Conservation (phyloP, 2,329 filamentous ascomycete genomes). For the Lasiodiplodia sp. region DNA sequence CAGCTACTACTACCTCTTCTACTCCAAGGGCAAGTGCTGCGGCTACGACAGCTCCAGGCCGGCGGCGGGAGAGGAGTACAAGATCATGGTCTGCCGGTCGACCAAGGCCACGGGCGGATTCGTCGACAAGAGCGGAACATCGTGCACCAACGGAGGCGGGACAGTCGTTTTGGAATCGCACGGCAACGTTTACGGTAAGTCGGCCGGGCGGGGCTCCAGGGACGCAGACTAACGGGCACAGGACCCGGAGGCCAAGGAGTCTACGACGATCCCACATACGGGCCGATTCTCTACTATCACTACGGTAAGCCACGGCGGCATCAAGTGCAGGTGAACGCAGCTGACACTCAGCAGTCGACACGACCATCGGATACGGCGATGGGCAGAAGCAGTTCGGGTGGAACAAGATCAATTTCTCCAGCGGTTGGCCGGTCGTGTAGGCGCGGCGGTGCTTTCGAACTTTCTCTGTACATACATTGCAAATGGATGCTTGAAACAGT, state of each 20-base stretch:
- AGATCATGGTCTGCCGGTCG: slow-evolving; percentile 70
- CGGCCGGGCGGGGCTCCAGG: not conserved
- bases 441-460: not conserved
- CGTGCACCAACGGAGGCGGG: slow-evolving; percentile 65
- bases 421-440: slow-evolving; percentile 57
- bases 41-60: slow-evolving; percentile 61
- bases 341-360: slow-evolving; percentile 50
- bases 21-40: slow-evolving; percentile 68
- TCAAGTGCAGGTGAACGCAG: not conserved
- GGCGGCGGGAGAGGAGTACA: slow-evolving; percentile 67
- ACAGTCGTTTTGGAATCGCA: slow-evolving; percentile 68
- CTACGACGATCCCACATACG: slow-evolving; percentile 57
- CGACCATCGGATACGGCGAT: slow-evolving; percentile 60
- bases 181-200: slow-evolving; percentile 63
- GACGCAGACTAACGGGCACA: not conserved
- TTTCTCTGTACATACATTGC: slow-evolving; percentile 19
- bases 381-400: slow-evolving; percentile 60
- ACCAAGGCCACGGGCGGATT: slow-evolving; percentile 61
- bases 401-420: slow-evolving; percentile 59
- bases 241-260: slow-evolving; percentile 69
- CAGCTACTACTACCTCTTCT: slow-evolving; percentile 71
- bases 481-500: not conserved
- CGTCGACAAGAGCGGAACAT: slow-evolving; percentile 60
- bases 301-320: slow-evolving; percentile 50
- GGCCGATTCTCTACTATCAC: slow-evolving; percentile 68